A percentile compares a stretch with the other conserved stretches of the same genome.
phyloP scores from a whole-genome alignment of 2,329 filamentous ascomycete genomes.

The Pseudogymnoascus sp. region DNA sequence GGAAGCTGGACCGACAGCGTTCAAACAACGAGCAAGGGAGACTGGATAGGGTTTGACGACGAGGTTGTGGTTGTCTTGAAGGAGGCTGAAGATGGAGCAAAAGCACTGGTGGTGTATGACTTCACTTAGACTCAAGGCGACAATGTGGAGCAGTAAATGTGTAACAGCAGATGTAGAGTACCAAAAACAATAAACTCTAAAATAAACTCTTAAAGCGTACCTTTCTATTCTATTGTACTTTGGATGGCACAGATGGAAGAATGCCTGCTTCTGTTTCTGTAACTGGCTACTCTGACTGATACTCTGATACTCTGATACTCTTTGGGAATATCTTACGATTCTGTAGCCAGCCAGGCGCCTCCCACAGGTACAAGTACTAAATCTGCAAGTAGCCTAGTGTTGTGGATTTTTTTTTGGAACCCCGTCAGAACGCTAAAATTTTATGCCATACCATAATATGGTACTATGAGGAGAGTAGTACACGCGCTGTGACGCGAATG shows the following conservation, averaged over 20 bases:
- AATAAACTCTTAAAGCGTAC: too few relatives aligned
- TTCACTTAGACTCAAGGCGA: conserved; percentile 42
- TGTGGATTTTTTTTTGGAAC: not conserved
- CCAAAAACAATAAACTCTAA: not conserved
- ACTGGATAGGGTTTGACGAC: conserved; percentile 64
- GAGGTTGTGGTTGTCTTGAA: conserved; percentile 60
- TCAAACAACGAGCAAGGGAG: conserved; percentile 33
- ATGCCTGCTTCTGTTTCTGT: not conserved
- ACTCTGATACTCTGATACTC: too few relatives aligned
- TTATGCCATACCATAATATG: not conserved
- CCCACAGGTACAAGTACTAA: not conserved
- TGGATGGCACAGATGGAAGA: not conserved
- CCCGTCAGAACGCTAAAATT: not conserved
- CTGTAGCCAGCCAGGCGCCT: not conserved
- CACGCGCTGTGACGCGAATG: not conserved
- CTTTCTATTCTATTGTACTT: not conserved
- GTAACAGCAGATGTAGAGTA: not conserved
- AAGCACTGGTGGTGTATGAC: conserved; percentile 59
- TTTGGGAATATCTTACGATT: not conserved
- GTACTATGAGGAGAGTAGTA: not conserved
- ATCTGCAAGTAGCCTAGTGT: not conserved
- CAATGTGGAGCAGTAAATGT: not conserved
- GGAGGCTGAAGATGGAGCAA: conserved; percentile 46
- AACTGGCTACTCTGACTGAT: not conserved
- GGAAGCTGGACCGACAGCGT: not conserved